Evolutionary conservation across 371 early-diverging fungal genomes (phyloP), one percentile per base, ranked within the genome.

Genomic region (Coemansia sp.): DNA sequence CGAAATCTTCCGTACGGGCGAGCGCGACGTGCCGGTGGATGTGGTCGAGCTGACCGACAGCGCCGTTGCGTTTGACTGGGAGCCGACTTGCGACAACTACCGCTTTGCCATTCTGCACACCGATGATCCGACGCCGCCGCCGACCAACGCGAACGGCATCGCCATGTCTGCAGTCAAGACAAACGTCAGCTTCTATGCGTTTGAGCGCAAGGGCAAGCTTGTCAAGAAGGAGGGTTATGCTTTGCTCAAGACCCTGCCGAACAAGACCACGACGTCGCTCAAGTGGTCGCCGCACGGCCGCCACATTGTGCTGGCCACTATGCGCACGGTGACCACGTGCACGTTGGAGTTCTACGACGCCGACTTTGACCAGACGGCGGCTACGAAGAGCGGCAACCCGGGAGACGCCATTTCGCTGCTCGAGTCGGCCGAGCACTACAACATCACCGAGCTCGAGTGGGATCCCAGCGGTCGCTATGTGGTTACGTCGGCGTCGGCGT

Each of bases 211-310:
- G 72, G 82, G 80, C 64, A 81, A 80, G 74, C 81, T 77, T 13
- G 72, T 81, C 45, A 82, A 79, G 80, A 66, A 82, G 81, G 85
- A 86, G 77, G 83, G 81, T 50, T 91, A 90, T 82, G 83, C 82
- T 67, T 84, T 87, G 65, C 83, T 92, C 80, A 87, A 85, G 71
- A 83, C 84, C n/a, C 68, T 93, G 42, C 84, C 89, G 6, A 86
- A 87, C 73, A 93, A 93, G 85, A 88, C 89, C 29, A 81, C 87
- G 73, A 95, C 92, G 82, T 84, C 85, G 48, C 81, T 97, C 65
- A 84, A 86, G 77, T 99, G 99, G 99, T 95, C 95, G 34, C 99
- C 99, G 56, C 92, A 90, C 83, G 99, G 99, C 61, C 91, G 97
- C 60, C 92, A 95, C 80, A 85, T 92, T 22, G 88, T 97, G 14